Evolutionary conservation across 1,139 yeast species (phyloP).

Genomic region (Kodamaea fungicola): DNA sequence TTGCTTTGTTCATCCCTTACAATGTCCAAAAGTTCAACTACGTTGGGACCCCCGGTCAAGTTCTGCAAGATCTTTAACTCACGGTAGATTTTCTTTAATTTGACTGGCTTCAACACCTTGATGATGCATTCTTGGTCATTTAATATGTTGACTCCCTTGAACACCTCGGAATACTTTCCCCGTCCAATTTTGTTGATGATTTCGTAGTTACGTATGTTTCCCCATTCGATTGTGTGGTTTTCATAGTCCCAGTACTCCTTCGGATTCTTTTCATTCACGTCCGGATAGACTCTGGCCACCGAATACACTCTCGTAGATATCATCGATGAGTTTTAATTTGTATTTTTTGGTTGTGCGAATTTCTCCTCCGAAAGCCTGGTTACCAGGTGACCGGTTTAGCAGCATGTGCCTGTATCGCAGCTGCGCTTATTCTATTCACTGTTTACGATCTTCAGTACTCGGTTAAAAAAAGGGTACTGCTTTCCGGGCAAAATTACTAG

Average conservation of each 20-base stretch:
- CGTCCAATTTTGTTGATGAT: constrained; percentile 90
- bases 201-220: constrained; percentile 76
- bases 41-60: constrained; percentile 71
- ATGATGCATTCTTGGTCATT: constrained; percentile 58
- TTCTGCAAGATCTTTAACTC: constrained; percentile 75
- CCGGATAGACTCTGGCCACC: constrained; percentile 83
- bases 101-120: constrained; percentile 76
- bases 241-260: constrained; percentile 94
- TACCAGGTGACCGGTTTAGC: too few relatives aligned
- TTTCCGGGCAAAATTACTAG: too few relatives aligned
- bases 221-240: constrained; percentile 68
- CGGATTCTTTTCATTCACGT: constrained; percentile 77
- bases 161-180: constrained; percentile 97
- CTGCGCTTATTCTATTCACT: too few relatives aligned
- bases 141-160: constrained; percentile 57
- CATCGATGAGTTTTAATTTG: constrained; percentile 1
- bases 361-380: constrained; percentile 14
- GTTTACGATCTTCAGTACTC: too few relatives aligned
- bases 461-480: too few relatives aligned
- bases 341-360: background rate
- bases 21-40: constrained; percentile 64
- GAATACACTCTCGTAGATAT: constrained; percentile 46
- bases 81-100: constrained; percentile 72
- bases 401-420: too few relatives aligned
- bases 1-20: constrained; percentile 73